A percentile compares a stretch with the other conserved stretches of the same genome.
These are phyloP conservation scores for Talaromyces atroroseus DNA, from an alignment of 2,329 filamentous ascomycete genomes.

Conservation along the genomic window DNA sequence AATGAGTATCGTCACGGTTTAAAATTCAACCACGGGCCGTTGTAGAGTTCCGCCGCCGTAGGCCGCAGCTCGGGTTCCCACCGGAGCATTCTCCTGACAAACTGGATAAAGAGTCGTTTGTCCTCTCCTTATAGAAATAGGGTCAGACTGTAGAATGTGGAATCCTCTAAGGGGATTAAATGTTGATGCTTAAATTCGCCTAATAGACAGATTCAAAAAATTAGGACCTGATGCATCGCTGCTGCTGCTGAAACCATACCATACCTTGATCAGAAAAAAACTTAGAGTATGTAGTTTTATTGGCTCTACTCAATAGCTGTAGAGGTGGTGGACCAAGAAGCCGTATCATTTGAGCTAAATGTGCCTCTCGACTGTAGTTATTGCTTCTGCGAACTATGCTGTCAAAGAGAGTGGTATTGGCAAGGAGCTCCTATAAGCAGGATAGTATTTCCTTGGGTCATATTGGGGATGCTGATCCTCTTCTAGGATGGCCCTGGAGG, in stretches of 20 bases:
- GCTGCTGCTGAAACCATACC: neutral
- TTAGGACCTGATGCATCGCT: too few species aligned
- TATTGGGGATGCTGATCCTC: neutral
- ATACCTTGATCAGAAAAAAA: conserved; percentile 12
- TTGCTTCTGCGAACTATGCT: conserved; percentile 14
- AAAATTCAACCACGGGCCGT: conserved; percentile 25
- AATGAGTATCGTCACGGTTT: too few species aligned
- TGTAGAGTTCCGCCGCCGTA: conserved; percentile 28
- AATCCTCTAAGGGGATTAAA: too few species aligned
- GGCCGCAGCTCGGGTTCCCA: conserved; percentile 29
- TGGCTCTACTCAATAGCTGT: conserved; percentile 10
- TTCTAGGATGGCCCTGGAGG: neutral
- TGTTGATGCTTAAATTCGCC: too few species aligned
- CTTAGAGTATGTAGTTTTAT: too few species aligned
- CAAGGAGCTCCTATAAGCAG: conserved; percentile 29
- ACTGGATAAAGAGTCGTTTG: conserved; percentile 26
- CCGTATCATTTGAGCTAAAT: conserved; percentile 21
- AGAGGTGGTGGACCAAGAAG: conserved; percentile 22
- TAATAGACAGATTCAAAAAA: too few species aligned
- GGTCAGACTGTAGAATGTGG: too few species aligned
- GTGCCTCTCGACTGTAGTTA: conserved; percentile 20
- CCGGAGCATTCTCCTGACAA: conserved; percentile 26
- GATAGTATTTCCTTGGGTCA: conserved; percentile 17
- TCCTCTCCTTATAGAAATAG: conserved; percentile 20
- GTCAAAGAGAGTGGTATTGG: conserved; percentile 25